Base-by-base conservation (phyloP, 331 rosid genomes). In the Pyrus hybrid region DNA sequence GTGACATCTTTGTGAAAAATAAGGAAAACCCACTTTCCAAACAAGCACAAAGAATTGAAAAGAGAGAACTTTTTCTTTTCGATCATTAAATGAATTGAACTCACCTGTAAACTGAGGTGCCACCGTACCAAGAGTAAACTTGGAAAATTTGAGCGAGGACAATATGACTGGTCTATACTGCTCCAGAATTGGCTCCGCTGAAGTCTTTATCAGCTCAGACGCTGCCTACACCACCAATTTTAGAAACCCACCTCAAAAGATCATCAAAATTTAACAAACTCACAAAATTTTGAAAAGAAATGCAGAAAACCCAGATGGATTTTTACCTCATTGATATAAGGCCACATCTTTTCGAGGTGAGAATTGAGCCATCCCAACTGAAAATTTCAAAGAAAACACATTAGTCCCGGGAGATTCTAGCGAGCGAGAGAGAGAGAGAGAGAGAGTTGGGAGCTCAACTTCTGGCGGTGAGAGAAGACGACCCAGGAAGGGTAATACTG, bases 21-120 rank as follows among this genome's bases (percentile, higher is more conserved):
- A 74, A 45, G 54, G 32, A 69, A 64, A 75, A 1, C 45, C 71
- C 33, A 32, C 16, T 16, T 49, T 28, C 30, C 23, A 51, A 20
- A 78, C 70, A n/a, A 66, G 23, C 53, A 66, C 28, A 5, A 35
- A 12, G 29, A 26, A 21, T 3, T 21, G 45, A 35, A 35, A 20
- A 11, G 51, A 66, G 21, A 33, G 7, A 41, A 68, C 21, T 1
- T 14, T 17, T 21, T 2, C 3, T 41, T 10, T 41, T 68, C 32
- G 4, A 37, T 23, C 69, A 7, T 43, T 37, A 10, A 65, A 65
- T 62, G 10, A 70, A 70, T 54, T 14, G 66, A 76, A 83, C 89
- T 72, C 47, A 92, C 97, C 99, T 80, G 99, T 92, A 73, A 89
- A 92, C 63, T 95, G 97, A 0, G 99, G 99, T 7, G 99, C 93